Evolutionary conservation across 2,329 filamentous ascomycete species (phyloP), one percentile per base, ranked within the genome.

Genomic region (Nakataea oryzae): DNA sequence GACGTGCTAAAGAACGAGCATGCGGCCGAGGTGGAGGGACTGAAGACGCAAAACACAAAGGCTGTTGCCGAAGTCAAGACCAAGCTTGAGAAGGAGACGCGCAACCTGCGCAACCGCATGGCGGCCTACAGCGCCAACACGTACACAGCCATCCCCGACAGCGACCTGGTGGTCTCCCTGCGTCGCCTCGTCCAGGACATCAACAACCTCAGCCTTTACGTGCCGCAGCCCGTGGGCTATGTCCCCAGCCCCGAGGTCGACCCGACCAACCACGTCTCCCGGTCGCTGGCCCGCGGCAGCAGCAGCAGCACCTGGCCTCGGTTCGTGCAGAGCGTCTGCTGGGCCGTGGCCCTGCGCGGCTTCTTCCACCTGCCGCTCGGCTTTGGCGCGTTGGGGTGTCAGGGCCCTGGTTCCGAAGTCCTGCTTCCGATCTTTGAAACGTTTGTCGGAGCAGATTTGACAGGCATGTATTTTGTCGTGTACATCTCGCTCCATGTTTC

Each of bases 271-370:
- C 62, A 62, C 54, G n/a, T 60, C 17, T 34, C 12, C 26, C 11
- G 60, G 24, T 47, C 27, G 7, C 56, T 24, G 34, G 24, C 26
- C 13, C 29, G 29, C 14, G 32, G 12, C 29, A 14, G 12, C 17
- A 28, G 58, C 26, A 47, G 29, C 12, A 17, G 17, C 41, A 50
- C 41, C 17, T 62, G 62, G 62, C 56, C 57, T 2, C 56, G 59
- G 28, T 60, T 63, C 21, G 28, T 63, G 3, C 34, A 50, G 14
- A 62, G 54, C 54, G 17, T 60, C 14, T 63, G 62, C 60, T 63
- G 62, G 62, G n/a, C 47, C 8, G 29, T 63, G 3, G 29, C 60
- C 3, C 17, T 63, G 17, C 56, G 50, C 4, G 62, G 60, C 1
- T 62, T 63, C 50, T 62, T 62, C 54, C 14, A 34, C 2, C 7